phyloP scores from a whole-genome alignment of 352 stramenopile species.

The Pythium diclinum region DNA sequence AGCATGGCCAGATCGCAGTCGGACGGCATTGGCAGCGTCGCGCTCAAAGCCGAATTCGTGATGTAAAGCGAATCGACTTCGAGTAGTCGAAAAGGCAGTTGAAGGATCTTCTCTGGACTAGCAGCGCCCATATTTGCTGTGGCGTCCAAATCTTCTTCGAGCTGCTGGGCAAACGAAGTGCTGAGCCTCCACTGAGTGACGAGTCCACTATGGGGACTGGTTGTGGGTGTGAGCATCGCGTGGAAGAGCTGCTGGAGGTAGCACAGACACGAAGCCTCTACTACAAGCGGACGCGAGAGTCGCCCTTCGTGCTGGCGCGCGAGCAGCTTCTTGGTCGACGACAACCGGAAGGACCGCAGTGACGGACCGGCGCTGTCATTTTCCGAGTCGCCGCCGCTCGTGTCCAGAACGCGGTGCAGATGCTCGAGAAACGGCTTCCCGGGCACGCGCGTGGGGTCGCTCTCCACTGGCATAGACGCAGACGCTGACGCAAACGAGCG shows the following conservation, averaged over 20 bases:
- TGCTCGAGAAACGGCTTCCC: slow-evolving; percentile 19
- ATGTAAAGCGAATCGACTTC: slow-evolving; percentile 15
- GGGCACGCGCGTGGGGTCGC: slow-evolving; percentile 9
- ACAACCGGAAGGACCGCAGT: not conserved
- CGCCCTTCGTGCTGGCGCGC: not conserved
- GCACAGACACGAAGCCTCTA: slow-evolving; percentile 14
- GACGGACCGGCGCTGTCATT: too few species aligned
- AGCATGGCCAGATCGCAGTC: slow-evolving; percentile 17
- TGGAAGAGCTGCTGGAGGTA: slow-evolving; percentile 20
- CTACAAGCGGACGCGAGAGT: not conserved
- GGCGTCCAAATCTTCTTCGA: not conserved
- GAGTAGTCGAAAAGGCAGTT: slow-evolving; percentile 12
- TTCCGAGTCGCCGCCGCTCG: not conserved
- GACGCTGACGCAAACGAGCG: not conserved
- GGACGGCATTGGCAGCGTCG: slow-evolving; percentile 4
- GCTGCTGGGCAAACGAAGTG: not conserved
- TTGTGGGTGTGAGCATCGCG: slow-evolving; percentile 12
- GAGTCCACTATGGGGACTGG: slow-evolving; percentile 3
- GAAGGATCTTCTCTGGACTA: slow-evolving; percentile 17
- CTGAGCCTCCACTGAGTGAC: slow-evolving; percentile 21
- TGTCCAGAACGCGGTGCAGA: slow-evolving; percentile 11
- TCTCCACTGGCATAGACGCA: not conserved
- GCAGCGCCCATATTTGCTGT: slow-evolving; percentile 2
- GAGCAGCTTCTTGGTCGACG: slow-evolving; percentile 4
- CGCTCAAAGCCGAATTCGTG: not conserved